These are phyloP conservation scores for Tetraselmis chui DNA, from an alignment of 139 green algal species.

Conservation along the genomic window DNA sequence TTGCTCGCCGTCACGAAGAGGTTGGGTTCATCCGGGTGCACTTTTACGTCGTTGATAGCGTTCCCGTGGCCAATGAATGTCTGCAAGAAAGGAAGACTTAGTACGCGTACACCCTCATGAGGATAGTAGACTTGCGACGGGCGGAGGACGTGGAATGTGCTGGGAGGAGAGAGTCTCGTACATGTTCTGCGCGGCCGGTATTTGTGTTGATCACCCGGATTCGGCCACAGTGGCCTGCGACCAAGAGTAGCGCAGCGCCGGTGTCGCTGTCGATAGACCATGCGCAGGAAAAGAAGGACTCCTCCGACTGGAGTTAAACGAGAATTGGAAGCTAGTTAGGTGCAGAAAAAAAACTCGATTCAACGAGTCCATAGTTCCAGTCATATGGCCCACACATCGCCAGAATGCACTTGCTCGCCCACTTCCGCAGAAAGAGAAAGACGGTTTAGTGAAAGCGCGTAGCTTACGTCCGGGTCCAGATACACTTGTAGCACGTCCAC, in stretches of 20 bases:
- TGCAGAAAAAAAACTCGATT: too few relatives aligned
- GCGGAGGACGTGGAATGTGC: too few relatives aligned
- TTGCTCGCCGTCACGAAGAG: constrained; percentile 61
- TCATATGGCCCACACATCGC: too few relatives aligned
- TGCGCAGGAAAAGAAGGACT: constrained; percentile 60
- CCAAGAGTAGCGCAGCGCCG: constrained; percentile 50
- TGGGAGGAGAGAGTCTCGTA: too few relatives aligned
- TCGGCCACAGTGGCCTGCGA: constrained; percentile 52
- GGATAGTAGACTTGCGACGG: too few relatives aligned
- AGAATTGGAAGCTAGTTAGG: too few relatives aligned
- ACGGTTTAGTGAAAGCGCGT: not conserved
- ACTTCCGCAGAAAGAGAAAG: not conserved
- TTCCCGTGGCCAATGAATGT: constrained; percentile 57
- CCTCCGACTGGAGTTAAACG: constrained; percentile 21
- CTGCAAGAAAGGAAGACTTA: constrained; percentile 27
- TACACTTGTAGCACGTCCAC: constrained; percentile 55
- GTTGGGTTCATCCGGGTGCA: constrained; percentile 46
- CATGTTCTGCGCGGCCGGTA: not conserved
- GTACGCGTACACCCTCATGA: too few relatives aligned
- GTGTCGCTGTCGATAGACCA: constrained; percentile 44
- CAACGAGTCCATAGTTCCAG: too few relatives aligned
- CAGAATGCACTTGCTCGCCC: too few relatives aligned
- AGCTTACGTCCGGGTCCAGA: constrained; percentile 45
- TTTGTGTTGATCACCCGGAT: constrained; percentile 46
- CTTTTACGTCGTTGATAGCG: constrained; percentile 63